Conservation (phyloP, 2,329 filamentous ascomycete species). For the Hymenoscyphus repandus region DNA sequence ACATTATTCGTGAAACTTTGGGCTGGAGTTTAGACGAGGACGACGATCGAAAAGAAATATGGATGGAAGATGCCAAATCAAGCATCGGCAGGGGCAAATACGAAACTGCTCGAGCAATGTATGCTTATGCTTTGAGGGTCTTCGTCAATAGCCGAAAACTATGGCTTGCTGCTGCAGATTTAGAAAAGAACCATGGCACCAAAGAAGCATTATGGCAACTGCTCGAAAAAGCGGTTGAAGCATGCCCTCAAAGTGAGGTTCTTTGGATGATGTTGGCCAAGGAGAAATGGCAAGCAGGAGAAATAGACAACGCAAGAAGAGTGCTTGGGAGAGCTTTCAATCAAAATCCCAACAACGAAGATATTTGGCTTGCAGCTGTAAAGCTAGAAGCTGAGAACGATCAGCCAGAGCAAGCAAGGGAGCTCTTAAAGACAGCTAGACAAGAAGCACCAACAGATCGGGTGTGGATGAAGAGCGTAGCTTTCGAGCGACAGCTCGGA, state of each 20-base stretch:
- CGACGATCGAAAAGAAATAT: conserved; percentile 91
- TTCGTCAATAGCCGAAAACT: conserved; percentile 84
- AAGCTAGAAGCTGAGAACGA: conserved; percentile 91
- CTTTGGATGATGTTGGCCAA: conserved; percentile 95
- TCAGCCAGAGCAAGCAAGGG: conserved; percentile 74
- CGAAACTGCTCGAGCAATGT: conserved; percentile 89
- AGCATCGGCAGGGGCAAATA: conserved; percentile 79
- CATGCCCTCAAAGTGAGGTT: conserved; percentile 84
- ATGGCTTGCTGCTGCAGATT: conserved; percentile 85
- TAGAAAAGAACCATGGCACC: conserved; percentile 84
- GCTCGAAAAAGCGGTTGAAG: conserved; percentile 88
- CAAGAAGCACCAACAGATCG: conserved; percentile 89
- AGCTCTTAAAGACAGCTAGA: conserved; percentile 75
- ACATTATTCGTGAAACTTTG: conserved; percentile 87
- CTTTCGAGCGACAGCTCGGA: conserved; percentile 82
- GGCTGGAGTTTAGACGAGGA: conserved; percentile 93
- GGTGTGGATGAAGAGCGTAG: conserved; percentile 94
- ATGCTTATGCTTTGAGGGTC: conserved; percentile 81
- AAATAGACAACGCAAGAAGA: conserved; percentile 78
- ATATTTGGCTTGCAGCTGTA: conserved; percentile 95
- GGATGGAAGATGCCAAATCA: conserved; percentile 86
- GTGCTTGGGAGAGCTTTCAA: conserved; percentile 89
- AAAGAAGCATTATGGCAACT: conserved; percentile 79
- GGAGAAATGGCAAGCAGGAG: conserved; percentile 86
- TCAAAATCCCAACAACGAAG: conserved; percentile 93